Conservation (phyloP, 2,329 filamentous ascomycete species). For the Passalora sequoiae region DNA sequence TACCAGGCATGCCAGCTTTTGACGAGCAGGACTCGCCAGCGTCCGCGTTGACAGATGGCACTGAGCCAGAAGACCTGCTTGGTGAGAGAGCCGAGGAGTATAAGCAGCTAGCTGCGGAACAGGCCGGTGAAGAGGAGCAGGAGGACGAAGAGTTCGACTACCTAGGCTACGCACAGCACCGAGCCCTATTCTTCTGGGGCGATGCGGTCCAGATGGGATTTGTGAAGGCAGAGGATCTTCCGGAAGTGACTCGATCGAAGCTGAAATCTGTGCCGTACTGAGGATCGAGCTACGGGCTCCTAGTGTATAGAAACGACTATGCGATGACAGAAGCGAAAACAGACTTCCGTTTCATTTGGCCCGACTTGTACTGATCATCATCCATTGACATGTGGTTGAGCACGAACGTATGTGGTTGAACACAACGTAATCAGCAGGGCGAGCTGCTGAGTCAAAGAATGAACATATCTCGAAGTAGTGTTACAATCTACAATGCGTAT, state of each 20-base stretch:
- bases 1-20: slow-evolving; percentile 63
- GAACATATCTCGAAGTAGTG: background rate
- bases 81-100: slow-evolving; percentile 28
- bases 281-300: slow-evolving; percentile 1
- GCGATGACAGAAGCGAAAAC: background rate
- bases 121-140: slow-evolving; percentile 44
- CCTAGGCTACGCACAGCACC: slow-evolving; percentile 80
- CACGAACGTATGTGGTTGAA: background rate
- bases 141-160: slow-evolving; percentile 85
- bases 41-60: slow-evolving; percentile 20
- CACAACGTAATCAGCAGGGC: background rate
- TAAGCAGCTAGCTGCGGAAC: slow-evolving; percentile 20
- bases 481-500: background rate
- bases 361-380: background rate
- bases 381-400: background rate
- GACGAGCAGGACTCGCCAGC: slow-evolving; percentile 22
- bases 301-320: background rate
- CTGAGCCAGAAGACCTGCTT: slow-evolving; percentile 30
- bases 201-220: slow-evolving; percentile 76
- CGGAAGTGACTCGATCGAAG: slow-evolving; percentile 56
- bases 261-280: slow-evolving; percentile 67
- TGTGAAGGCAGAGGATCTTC: slow-evolving; percentile 69
- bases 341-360: background rate
- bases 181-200: slow-evolving; percentile 91
- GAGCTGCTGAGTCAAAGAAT: background rate